Evolutionary conservation across 768 basidiomycete genomes (phyloP).

Genomic region (Xanthoconium stramineum): DNA sequence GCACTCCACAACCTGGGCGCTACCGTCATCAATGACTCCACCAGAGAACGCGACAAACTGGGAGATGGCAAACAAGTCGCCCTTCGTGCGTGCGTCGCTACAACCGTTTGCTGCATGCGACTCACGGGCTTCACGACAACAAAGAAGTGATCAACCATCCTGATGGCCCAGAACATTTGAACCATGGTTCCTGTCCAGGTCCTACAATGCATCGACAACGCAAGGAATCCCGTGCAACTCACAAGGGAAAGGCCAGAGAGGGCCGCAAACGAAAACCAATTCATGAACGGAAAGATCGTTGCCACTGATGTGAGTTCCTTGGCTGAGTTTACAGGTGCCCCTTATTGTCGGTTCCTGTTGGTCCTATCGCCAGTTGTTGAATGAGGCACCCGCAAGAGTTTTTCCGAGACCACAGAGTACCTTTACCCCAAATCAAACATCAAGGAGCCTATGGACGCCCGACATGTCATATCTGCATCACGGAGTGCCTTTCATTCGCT

Average conservation of each 20-base stretch:
- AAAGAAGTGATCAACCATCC: conserved; percentile 75
- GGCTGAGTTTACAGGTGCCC: background rate
- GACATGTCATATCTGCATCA: background rate
- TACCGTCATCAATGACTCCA: conserved; percentile 79
- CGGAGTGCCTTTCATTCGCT: background rate
- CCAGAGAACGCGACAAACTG: conserved; percentile 72
- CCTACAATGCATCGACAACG: conserved; percentile 73
- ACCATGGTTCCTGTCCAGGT: conserved; percentile 76
- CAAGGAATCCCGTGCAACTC: conserved; percentile 77
- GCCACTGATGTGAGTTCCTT: conserved; percentile 60
- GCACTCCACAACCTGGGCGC: conserved; percentile 79
- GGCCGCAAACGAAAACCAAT: conserved; percentile 85
- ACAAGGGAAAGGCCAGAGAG: conserved; percentile 79
- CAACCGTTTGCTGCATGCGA: background rate
- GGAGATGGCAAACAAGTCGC: conserved; percentile 75
- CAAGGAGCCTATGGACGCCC: conserved; percentile 10
- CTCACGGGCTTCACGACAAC: conserved; percentile 22
- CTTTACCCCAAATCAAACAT: conserved; percentile 14
- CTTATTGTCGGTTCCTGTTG: conserved; percentile 26
- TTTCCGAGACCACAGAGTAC: conserved; percentile 49
- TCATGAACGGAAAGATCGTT: conserved; percentile 85
- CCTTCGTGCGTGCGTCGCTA: conserved; percentile 56
- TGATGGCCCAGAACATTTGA: conserved; percentile 54
- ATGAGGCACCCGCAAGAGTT: conserved; percentile 68
- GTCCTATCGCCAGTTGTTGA: conserved; percentile 69